Evolutionary conservation across 2,329 filamentous ascomycete genomes (phyloP).

Genomic region (Colletotrichum orchidophilum): DNA sequence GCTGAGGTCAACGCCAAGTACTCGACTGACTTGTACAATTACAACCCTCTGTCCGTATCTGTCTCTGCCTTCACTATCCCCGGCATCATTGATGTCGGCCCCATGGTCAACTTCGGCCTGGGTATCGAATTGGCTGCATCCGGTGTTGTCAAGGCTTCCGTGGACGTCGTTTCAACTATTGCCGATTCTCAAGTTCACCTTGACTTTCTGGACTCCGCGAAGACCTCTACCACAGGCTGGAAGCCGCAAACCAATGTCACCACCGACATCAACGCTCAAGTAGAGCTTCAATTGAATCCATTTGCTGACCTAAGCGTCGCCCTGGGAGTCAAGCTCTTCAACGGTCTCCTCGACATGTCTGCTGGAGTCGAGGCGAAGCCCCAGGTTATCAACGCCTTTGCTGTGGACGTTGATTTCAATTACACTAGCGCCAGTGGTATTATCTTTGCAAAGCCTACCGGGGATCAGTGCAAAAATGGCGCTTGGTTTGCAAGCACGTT

Average conservation of each 20-base stretch:
- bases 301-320: slow-evolving; percentile 49
- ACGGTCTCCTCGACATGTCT: slow-evolving; percentile 47
- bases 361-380: slow-evolving; percentile 48
- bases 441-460: slow-evolving; percentile 11
- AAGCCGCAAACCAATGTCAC: slow-evolving; percentile 44
- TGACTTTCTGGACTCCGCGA: slow-evolving; percentile 45
- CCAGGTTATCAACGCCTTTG: slow-evolving; percentile 49
- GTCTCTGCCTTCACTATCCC: slow-evolving; percentile 50
- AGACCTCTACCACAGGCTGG: slow-evolving; percentile 46
- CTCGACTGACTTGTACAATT: slow-evolving; percentile 45
- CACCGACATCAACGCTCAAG: slow-evolving; percentile 44
- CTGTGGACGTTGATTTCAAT: slow-evolving; percentile 39
- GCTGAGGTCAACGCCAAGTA: slow-evolving; percentile 46
- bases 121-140: slow-evolving; percentile 47
- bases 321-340: slow-evolving; percentile 46
- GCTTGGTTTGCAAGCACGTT: slow-evolving; percentile 35
- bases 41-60: slow-evolving; percentile 45
- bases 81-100: slow-evolving; percentile 49
- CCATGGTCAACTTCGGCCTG: slow-evolving; percentile 47
- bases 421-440: slow-evolving; percentile 25
- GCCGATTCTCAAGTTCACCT: slow-evolving; percentile 49
- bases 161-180: slow-evolving; percentile 43
- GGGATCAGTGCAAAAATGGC: slow-evolving; percentile 27
- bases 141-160: slow-evolving; percentile 44
- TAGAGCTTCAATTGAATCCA: slow-evolving; percentile 44